Evolutionary conservation across 192 early-diverging fungal genomes (phyloP).

Genomic region (Dissophora ornata): DNA sequence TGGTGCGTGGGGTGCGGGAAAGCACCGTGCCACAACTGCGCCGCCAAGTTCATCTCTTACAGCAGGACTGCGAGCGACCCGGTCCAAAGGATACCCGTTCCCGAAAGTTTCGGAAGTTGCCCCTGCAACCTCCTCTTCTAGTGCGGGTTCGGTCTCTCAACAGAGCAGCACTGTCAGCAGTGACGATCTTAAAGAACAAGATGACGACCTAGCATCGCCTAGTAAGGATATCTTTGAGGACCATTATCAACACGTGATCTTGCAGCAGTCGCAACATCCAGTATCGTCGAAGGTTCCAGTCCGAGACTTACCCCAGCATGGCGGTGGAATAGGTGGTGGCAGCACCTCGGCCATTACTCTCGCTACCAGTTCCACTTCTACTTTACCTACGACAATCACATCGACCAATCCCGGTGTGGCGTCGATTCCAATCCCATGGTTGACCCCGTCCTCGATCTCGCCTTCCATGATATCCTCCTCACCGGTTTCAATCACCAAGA

Average conservation of each 20-base stretch:
- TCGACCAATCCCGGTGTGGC: neutral
- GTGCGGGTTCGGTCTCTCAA: neutral
- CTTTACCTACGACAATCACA: neutral
- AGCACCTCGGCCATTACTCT: too few relatives aligned
- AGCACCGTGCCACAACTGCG: too few relatives aligned
- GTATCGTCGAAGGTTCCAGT: too few relatives aligned
- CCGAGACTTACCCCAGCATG: too few relatives aligned
- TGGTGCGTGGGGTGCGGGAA: too few relatives aligned
- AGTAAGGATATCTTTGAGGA: conserved; percentile 11
- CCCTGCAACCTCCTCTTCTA: neutral
- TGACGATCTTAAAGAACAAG: too few relatives aligned
- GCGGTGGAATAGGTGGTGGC: too few relatives aligned
- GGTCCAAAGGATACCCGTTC: conserved; percentile 14
- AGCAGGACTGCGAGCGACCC: neutral
- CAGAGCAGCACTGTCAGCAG: neutral
- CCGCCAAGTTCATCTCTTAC: neutral
- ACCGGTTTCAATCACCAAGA: conserved; percentile 3
- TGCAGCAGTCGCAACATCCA: too few relatives aligned
- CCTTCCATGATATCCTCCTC: neutral
- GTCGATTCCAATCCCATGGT: neutral
- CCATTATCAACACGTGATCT: conserved; percentile 1
- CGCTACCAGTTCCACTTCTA: too few relatives aligned
- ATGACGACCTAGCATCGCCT: too few relatives aligned
- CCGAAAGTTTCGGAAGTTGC: neutral
- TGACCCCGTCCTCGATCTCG: neutral